phyloP scores from a whole-genome alignment of 495 filamentous ascomycete genomes.

The Aspergillus mulundensis region DNA sequence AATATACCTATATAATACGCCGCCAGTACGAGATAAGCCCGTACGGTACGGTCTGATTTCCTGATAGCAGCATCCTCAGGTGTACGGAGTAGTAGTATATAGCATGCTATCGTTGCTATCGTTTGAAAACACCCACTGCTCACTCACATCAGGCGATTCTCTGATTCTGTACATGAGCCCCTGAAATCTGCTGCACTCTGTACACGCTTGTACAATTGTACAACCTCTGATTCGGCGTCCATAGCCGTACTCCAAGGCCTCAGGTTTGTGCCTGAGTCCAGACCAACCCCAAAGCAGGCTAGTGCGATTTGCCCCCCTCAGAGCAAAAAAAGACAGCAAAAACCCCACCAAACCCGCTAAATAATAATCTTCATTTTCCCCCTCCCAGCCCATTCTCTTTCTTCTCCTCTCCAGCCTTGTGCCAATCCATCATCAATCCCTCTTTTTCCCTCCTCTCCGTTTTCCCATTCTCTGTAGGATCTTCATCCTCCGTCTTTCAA shows the following conservation, averaged over 20 bases:
- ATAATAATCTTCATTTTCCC: conserved; percentile 39
- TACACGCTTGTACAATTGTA: no score
- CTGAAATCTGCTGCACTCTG: no score
- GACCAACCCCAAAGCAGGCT: conserved; percentile 12
- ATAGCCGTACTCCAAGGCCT: neutral
- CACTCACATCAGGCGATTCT: neutral
- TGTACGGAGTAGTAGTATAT: no score
- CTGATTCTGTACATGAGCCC: neutral
- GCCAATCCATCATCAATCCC: conserved; percentile 12
- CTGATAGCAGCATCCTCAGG: neutral
- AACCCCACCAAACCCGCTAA: conserved; percentile 27
- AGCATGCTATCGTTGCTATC: neutral
- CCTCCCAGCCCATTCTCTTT: conserved; percentile 30
- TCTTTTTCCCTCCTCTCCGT: conserved; percentile 26
- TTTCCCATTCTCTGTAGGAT: conserved; percentile 24
- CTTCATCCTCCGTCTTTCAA: conserved; percentile 39
- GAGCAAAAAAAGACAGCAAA: conserved; percentile 23
- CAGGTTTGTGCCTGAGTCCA: conserved; percentile 5
- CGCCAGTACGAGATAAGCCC: neutral
- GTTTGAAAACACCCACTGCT: neutral
- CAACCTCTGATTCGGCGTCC: neutral
- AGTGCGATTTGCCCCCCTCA: conserved; percentile 20
- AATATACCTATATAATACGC: neutral
- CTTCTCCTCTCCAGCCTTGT: conserved; percentile 18
- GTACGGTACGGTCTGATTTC: conserved; percentile 5